A percentile compares a stretch with the other conserved stretches of the same genome.
phyloP scores from a whole-genome alignment of 345 rosid species.

The Eucalyptus decipiens region DNA sequence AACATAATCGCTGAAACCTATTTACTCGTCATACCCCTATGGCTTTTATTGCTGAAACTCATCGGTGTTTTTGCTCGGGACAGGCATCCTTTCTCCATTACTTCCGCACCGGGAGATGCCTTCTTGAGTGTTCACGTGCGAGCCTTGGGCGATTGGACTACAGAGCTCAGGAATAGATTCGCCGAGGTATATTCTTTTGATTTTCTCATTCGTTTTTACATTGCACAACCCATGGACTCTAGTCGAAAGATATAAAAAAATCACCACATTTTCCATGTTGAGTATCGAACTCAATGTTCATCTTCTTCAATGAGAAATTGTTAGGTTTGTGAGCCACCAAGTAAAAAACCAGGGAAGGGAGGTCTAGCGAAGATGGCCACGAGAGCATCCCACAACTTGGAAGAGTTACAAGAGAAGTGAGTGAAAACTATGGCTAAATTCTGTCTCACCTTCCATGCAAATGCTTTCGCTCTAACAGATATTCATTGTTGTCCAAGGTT shows the following conservation, averaged over 20 bases:
- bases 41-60: background rate
- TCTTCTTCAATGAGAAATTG: background rate
- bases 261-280: background rate
- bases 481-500: conserved; percentile 24
- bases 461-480: background rate
- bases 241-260: background rate
- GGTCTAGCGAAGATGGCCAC: conserved; percentile 70
- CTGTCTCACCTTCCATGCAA: background rate
- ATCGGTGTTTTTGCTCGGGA: background rate
- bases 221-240: background rate
- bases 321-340: conserved; percentile 62
- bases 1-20: background rate
- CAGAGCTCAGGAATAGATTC: conserved; percentile 22
- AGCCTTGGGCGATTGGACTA: conserved; percentile 31
- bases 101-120: conserved; percentile 92
- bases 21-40: background rate
- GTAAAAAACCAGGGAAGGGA: conserved; percentile 15
- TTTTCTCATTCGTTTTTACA: background rate
- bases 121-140: conserved; percentile 83
- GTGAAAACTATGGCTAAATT: background rate
- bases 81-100: conserved; percentile 97
- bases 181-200: conserved; percentile 17
- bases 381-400: conserved; percentile 13
- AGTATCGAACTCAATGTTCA: background rate
- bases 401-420: conserved; percentile 42